Percentiles rank a stretch among this genome's conserved stretches.
Evolutionary conservation across 202 grass and related monocot species (phyloP).

Genomic region (Sporobolus alterniflorus): DNA sequence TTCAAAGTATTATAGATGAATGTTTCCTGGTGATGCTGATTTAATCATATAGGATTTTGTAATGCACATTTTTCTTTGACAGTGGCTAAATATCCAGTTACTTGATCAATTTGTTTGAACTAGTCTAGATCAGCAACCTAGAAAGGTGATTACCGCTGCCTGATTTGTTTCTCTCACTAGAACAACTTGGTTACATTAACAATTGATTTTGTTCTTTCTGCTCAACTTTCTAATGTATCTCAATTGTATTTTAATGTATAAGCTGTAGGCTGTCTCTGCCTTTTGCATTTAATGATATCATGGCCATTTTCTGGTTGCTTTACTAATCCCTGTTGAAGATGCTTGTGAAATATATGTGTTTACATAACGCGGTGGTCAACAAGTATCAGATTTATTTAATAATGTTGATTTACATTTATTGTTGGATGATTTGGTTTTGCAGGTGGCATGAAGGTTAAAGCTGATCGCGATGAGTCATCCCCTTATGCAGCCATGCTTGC

Average conservation of each 20-base stretch:
- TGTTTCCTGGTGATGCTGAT: too few relatives aligned
- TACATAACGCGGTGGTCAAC: background rate
- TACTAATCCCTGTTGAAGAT: background rate
- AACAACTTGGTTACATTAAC: background rate
- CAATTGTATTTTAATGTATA: background rate
- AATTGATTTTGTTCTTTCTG: background rate
- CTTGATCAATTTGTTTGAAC: too few relatives aligned
- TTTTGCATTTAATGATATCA: background rate
- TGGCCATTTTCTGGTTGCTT: background rate
- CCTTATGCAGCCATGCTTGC: slow-evolving; percentile 97
- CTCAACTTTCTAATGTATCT: background rate
- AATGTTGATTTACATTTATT: background rate
- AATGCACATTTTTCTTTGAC: too few relatives aligned
- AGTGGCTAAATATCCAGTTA: too few relatives aligned
- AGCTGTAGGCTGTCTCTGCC: background rate
- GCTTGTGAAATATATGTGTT: background rate
- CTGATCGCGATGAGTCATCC: slow-evolving; percentile 91
- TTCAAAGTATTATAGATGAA: too few relatives aligned
- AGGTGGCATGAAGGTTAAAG: slow-evolving; percentile 99
- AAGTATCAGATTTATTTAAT: background rate
- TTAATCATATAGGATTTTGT: too few relatives aligned
- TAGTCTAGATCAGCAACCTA: too few relatives aligned
- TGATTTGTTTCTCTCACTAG: background rate
- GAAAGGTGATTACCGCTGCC: too few relatives aligned
- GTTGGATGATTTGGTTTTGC: background rate